Conservation (phyloP, 306 rosid species). For the Delonix regia region DNA sequence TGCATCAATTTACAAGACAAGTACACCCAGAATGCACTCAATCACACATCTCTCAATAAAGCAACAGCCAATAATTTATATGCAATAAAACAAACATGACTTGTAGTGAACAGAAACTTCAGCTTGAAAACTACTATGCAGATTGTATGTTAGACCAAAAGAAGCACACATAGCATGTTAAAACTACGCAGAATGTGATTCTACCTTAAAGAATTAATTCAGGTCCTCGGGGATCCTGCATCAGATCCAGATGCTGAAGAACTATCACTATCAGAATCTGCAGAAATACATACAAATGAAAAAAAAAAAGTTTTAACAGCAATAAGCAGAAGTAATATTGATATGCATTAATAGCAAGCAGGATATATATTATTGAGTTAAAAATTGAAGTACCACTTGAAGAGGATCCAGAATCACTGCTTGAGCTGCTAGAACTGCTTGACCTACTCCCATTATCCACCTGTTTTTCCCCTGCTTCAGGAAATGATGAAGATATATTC, state of each 20-base stretch:
- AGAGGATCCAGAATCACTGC: slow-evolving; percentile 93
- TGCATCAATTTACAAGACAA: background rate
- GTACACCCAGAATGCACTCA: slow-evolving; percentile 16
- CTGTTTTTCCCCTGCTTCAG: slow-evolving; percentile 63
- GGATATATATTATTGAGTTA: background rate
- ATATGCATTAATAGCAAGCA: background rate
- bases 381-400: slow-evolving; percentile 74
- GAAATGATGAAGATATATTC: slow-evolving; percentile 53
- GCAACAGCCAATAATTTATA: background rate
- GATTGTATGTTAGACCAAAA: slow-evolving; percentile 9
- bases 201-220: slow-evolving; percentile 58
- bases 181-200: slow-evolving; percentile 12
- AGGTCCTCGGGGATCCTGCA: slow-evolving; percentile 70
- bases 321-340: background rate
- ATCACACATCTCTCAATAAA: slow-evolving; percentile 10
- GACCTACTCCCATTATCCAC: slow-evolving; percentile 81
- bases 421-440: slow-evolving; percentile 94
- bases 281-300: slow-evolving; percentile 42
- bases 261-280: slow-evolving; percentile 95
- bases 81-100: slow-evolving; percentile 10
- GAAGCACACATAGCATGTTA: slow-evolving; percentile 5
- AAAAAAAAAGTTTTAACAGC: slow-evolving; percentile 4
- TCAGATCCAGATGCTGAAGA: slow-evolving; percentile 96
- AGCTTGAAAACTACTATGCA: slow-evolving; percentile 14
- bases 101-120: slow-evolving; percentile 12